Evolutionary conservation across 2,329 filamentous ascomycete genomes (phyloP), one percentile per base, ranked within the genome.

Genomic region (Xylaria sp.): DNA sequence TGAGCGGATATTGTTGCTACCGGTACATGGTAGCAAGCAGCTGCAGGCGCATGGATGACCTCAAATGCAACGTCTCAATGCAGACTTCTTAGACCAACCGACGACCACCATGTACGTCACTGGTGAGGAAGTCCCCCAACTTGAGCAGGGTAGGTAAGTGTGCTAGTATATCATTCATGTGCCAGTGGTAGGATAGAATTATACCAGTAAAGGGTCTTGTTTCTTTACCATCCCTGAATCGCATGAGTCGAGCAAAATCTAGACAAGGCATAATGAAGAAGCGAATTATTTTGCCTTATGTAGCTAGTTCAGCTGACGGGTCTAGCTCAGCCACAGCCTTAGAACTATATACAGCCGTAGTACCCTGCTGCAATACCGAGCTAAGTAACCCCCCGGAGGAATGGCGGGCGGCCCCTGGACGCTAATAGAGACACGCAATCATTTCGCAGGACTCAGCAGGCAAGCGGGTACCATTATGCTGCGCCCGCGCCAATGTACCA

Each of bases 401-500:
- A 60, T 29, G 42, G 51, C 29, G 40, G 13, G 40, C 10, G 6
- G 25, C 16, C 57, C 55, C 50, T 27, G 23, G 21, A n/a, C 3
- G 12, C 21, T 18, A 61, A 25, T 3, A 50, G n/a, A 60, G 50
- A 44, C 42, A 32, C 42, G 50, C 61, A 55, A 57, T 63, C 63
- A 69, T 62, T 62, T 55, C 50, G 4, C 27, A 35, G 9, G 27
- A 54, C 51, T 63, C 47, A 54, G 62, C 44, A n/a, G 58, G 25
- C 66, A 23, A 55, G 61, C 55, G 48, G 65, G 51, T 60, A 50
- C 53, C n/a, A 37, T 51, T 18, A 16, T 65, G 60, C 67, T 69
- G 59, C 63, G 63, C 67, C 53, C 57, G 23, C 51, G 16, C 44
- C 21, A 23, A 18, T 29, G 27, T 48, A 60, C 53, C 21, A 51